Conservation (phyloP, 2,329 filamentous ascomycete species). For the Pseudocercospora eumusae region DNA sequence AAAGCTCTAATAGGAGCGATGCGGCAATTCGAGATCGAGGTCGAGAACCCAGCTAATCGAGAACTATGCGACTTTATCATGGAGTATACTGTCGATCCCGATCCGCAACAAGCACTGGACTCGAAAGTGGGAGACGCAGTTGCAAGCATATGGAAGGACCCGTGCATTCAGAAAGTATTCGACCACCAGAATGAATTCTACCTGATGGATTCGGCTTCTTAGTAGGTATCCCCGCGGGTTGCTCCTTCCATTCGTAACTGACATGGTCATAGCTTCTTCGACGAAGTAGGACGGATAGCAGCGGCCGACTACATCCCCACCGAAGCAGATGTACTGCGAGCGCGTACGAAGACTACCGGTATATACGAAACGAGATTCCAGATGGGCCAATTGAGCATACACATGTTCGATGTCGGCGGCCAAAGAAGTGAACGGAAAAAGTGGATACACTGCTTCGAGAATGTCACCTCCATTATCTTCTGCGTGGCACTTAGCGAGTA, state of each 20-base stretch:
- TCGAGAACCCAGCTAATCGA: slow-evolving; percentile 68
- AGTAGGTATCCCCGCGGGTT: slow-evolving; percentile 56
- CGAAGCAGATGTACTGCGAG: slow-evolving; percentile 92
- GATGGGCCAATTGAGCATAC: slow-evolving; percentile 98
- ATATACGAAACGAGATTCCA: slow-evolving; percentile 99
- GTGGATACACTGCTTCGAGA: slow-evolving; percentile 99
- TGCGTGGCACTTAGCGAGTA: slow-evolving; percentile 98
- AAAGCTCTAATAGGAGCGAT: slow-evolving; percentile 91
- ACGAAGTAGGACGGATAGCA: slow-evolving; percentile 84
- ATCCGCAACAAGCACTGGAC: slow-evolving; percentile 83
- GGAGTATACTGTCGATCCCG: slow-evolving; percentile 86
- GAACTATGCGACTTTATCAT: slow-evolving; percentile 77
- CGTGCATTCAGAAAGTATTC: slow-evolving; percentile 77
- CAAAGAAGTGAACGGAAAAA: slow-evolving; percentile 98
- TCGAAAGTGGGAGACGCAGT: slow-evolving; percentile 79
- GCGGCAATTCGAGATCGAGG: slow-evolving; percentile 85
- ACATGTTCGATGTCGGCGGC: slow-evolving; percentile 99
- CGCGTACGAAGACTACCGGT: slow-evolving; percentile 96
- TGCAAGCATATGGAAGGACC: slow-evolving; percentile 85
- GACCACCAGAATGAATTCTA: slow-evolving; percentile 98
- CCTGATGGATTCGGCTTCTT: slow-evolving; percentile 97
- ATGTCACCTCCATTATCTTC: slow-evolving; percentile 99
- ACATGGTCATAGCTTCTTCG: slow-evolving; percentile 74
- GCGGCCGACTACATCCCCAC: slow-evolving; percentile 82
- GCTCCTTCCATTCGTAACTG: slow-evolving; percentile 17